Evolutionary conservation across 352 stramenopile genomes (phyloP).

Genomic region (Phytophthora sansomeana): DNA sequence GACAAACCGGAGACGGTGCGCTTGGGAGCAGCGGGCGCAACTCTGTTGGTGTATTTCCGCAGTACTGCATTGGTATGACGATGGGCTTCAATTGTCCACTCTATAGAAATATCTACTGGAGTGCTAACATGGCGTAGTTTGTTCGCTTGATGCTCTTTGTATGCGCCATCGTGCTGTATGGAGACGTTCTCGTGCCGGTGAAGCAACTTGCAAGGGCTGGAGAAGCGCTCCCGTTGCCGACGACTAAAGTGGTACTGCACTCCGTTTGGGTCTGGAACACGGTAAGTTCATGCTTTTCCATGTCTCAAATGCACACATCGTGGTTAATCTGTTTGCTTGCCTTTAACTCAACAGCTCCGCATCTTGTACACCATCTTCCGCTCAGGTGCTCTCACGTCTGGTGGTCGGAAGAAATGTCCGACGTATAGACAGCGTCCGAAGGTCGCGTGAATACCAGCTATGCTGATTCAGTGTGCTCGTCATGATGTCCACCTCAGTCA

Average conservation of each 20-base stretch:
- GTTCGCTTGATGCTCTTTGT: constrained; percentile 66
- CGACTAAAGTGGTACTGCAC: constrained; percentile 42
- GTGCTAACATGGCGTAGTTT: constrained; percentile 47
- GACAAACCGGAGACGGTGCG: constrained; percentile 63
- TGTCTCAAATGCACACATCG: not conserved
- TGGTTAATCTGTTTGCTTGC: not conserved
- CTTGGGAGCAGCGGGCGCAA: constrained; percentile 35
- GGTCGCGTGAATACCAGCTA: constrained; percentile 28
- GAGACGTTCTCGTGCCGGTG: constrained; percentile 60
- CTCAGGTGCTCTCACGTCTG: constrained; percentile 37
- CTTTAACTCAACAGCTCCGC: constrained; percentile 24
- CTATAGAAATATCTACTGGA: too few relatives aligned
- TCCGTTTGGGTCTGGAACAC: constrained; percentile 55
- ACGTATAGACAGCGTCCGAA: constrained; percentile 31
- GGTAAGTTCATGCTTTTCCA: constrained; percentile 27
- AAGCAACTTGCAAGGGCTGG: constrained; percentile 23
- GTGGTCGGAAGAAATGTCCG: constrained; percentile 8
- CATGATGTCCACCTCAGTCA: too few relatives aligned
- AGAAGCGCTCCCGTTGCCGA: constrained; percentile 15
- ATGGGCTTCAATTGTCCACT: not conserved
- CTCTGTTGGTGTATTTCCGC: constrained; percentile 69
- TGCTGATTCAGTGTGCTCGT: too few relatives aligned
- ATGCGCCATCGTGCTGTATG: constrained; percentile 59
- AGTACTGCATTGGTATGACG: constrained; percentile 55
- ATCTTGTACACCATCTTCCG: constrained; percentile 46